A percentile compares a stretch with the other conserved stretches of the same genome.
Evolutionary conservation across 176 grass and related monocot genomes (phyloP).

Genomic region (Olyra latifolia): DNA sequence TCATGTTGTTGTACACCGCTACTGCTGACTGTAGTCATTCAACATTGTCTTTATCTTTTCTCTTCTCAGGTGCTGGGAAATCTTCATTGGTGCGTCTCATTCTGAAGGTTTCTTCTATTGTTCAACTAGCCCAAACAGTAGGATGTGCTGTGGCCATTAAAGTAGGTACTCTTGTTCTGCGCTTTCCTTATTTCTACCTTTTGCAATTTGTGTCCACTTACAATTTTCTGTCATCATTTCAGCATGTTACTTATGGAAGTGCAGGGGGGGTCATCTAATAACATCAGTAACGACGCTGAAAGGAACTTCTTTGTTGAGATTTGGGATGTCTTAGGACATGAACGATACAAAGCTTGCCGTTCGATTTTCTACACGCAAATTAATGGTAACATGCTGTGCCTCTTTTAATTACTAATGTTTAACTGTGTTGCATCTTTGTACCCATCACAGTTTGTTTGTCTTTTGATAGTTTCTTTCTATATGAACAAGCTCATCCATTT

Average conservation of each 20-base stretch:
- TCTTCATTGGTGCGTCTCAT: slow-evolving; percentile 85
- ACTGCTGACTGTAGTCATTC: slow-evolving; percentile 13
- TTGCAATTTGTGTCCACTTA: slow-evolving; percentile 25
- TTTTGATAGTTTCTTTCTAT: not conserved
- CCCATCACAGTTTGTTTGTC: not conserved
- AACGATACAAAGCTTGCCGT: slow-evolving; percentile 82
- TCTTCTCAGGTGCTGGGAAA: slow-evolving; percentile 80
- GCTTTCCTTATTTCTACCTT: slow-evolving; percentile 4
- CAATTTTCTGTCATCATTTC: slow-evolving; percentile 48
- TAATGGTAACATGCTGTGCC: slow-evolving; percentile 54
- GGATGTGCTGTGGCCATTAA: slow-evolving; percentile 75
- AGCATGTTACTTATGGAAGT: slow-evolving; percentile 86
- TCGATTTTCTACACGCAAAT: slow-evolving; percentile 91
- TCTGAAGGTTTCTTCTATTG: slow-evolving; percentile 61
- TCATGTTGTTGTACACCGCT: slow-evolving; percentile 6
- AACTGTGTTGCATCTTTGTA: slow-evolving; percentile 10
- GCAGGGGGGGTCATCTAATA: slow-evolving; percentile 69
- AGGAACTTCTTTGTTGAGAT: slow-evolving; percentile 95
- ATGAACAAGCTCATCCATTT: slow-evolving; percentile 6
- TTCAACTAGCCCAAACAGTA: slow-evolving; percentile 72
- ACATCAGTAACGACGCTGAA: slow-evolving; percentile 59
- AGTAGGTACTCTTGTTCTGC: slow-evolving; percentile 42
- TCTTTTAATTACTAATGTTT: not conserved
- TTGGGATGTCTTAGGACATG: slow-evolving; percentile 94
- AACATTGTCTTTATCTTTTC: not conserved